Evolutionary conservation across 768 basidiomycete genomes (phyloP).

Genomic region (Rhodotorula graminis): DNA sequence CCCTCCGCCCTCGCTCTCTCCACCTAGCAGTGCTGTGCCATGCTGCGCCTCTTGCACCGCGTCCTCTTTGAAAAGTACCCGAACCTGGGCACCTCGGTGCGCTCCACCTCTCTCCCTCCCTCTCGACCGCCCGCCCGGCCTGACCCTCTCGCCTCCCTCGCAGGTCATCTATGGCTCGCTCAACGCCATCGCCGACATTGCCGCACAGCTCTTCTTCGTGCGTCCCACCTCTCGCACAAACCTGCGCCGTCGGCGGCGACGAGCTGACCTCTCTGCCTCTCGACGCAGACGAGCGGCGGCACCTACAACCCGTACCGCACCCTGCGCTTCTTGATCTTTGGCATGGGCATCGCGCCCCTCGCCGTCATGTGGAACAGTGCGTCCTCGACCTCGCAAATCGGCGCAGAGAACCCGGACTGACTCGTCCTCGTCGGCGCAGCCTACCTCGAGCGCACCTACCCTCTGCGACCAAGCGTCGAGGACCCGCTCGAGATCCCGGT

Average conservation of each 20-base stretch:
- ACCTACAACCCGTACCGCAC: background rate
- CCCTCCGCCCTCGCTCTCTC: background rate
- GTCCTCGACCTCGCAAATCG: no score
- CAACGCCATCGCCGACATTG: background rate
- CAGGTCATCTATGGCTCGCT: constrained; percentile 6
- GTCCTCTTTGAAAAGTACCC: constrained; percentile 1
- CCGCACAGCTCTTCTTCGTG: constrained; percentile 2
- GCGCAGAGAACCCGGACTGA: no score
- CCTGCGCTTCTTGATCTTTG: background rate
- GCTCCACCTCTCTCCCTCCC: background rate
- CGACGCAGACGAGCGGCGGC: background rate
- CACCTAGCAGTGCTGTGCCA: background rate
- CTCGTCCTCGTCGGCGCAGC: no score
- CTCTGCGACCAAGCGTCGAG: background rate
- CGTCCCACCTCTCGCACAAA: background rate
- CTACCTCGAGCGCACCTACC: constrained; percentile 8
- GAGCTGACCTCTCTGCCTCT: background rate
- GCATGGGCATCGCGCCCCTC: background rate
- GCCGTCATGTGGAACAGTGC: constrained; percentile 4
- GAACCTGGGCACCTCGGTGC: background rate
- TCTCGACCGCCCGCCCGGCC: no score
- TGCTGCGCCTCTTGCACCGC: background rate
- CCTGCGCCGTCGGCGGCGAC: no score
- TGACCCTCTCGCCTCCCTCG: background rate
- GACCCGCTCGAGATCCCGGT: background rate